Evolutionary conservation across 176 grass and related monocot species (phyloP), one percentile per base, ranked within the genome.

Genomic region (bread wheat (Triticum aestivum)): DNA sequence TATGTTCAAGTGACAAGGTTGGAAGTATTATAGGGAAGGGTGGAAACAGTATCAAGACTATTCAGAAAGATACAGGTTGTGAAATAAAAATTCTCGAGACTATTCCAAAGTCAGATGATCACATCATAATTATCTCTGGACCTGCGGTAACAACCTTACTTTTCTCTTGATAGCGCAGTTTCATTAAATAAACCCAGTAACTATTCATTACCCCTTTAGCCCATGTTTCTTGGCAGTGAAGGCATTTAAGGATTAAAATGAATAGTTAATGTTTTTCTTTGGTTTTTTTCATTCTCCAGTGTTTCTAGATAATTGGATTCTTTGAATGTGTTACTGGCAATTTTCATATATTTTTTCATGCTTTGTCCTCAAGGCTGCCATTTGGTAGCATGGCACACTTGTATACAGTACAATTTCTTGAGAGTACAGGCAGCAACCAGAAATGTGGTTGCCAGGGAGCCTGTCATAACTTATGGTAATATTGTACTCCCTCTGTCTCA

Each of bases 61-160:
- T 99, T 86, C 89, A 99, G 80, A 89, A 90, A 37, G 94, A 99
- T 77, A 99, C 97, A 9, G 97, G 92, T 73, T 96, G 94, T 85
- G 97, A 99, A 87, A 91, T 99, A 78, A 96, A 94, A 84, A 83
- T 96, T 91, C 75, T 86, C 42, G 97, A 99, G 83, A 92, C 94
- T 88, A 78, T 69, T 85, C 89, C 87, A 1, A 93, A 91, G 65
- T 79, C 92, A 52, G 94, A 99, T 72, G 83, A 94, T 73, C 88
- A 89, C 13, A 78, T 96, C 71, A 75, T 99, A 85, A 32, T 86
- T 67, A 92, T 99, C 78, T 92, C 94, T 80, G 97, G 97, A 77
- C 92, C 87, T 34, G 94, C 81, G 92, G 97, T 99, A 96, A 91
- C 15, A 14, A 69, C 41, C 32, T 88, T 88, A 26, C 61, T 56